Evolutionary conservation across 2,329 filamentous ascomycete species (phyloP).

Genomic region (Hypoxylon sp.): DNA sequence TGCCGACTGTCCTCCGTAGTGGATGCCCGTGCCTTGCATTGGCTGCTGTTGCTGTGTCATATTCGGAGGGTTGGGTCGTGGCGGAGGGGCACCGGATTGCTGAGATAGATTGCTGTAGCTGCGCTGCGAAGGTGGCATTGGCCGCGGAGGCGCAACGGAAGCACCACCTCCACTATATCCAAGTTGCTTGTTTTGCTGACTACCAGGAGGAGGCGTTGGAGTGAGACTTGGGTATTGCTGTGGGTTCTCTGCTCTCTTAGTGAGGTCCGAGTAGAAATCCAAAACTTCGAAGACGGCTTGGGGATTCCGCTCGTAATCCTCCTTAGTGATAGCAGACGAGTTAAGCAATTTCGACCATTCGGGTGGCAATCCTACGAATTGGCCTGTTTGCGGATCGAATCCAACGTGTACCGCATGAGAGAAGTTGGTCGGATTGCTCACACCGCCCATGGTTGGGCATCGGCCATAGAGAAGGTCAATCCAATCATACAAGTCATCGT

Average conservation of each 20-base stretch:
- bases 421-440: constrained; percentile 99
- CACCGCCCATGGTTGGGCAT: constrained; percentile 96
- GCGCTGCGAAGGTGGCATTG: constrained; percentile 70
- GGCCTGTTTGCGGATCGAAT: constrained; percentile 94
- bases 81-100: constrained; percentile 57
- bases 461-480: constrained; percentile 98
- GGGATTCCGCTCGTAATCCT: constrained; percentile 98
- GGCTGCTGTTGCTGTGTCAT: constrained; percentile 68
- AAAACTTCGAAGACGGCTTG: constrained; percentile 86
- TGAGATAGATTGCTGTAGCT: constrained; percentile 59
- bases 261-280: constrained; percentile 88
- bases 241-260: constrained; percentile 80
- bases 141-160: constrained; percentile 78
- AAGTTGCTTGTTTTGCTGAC: constrained; percentile 74
- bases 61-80: constrained; percentile 61
- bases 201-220: constrained; percentile 73
- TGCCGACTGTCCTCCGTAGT: constrained; percentile 64
- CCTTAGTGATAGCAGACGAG: constrained; percentile 96
- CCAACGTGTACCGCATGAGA: constrained; percentile 97
- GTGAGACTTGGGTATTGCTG: constrained; percentile 77
- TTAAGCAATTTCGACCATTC: constrained; percentile 98
- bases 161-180: constrained; percentile 70
- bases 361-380: constrained; percentile 92
- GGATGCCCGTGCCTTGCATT: constrained; percentile 70
- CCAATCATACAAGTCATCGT: constrained; percentile 98